Evolutionary conservation across 257 asterid genomes (phyloP).

Genomic region (Ajuga chamaepitys): DNA sequence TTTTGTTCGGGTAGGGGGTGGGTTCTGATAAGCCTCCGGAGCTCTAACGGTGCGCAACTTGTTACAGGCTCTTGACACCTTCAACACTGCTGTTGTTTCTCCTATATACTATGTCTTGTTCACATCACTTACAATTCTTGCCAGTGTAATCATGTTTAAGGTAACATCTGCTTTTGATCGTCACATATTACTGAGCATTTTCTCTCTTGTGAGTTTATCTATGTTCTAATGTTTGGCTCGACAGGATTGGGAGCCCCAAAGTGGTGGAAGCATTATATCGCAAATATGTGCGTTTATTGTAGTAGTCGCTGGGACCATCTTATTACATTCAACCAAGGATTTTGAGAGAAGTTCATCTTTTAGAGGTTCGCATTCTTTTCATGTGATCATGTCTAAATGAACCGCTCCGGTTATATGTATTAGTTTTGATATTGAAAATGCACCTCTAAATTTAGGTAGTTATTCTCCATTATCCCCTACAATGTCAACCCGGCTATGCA

Average conservation of each 20-base stretch:
- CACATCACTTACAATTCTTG: constrained; percentile 75
- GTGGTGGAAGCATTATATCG: constrained; percentile 56
- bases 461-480: constrained; percentile 66
- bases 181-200: not conserved
- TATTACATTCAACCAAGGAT: constrained; percentile 68
- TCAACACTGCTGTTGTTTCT: constrained; percentile 91
- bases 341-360: constrained; percentile 55
- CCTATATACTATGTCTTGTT: constrained; percentile 89
- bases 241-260: constrained; percentile 87
- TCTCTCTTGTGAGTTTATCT: not conserved
- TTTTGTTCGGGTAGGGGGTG: not conserved
- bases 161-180: constrained; percentile 23
- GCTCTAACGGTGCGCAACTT: constrained; percentile 13
- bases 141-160: constrained; percentile 85
- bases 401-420: not conserved
- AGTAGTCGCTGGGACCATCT: constrained; percentile 73
- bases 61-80: constrained; percentile 87
- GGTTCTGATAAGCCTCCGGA: not conserved
- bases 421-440: not conserved
- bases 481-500: constrained; percentile 44
- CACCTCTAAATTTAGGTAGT: constrained; percentile 29
- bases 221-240: not conserved
- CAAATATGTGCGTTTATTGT: constrained; percentile 69
- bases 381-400: not conserved
- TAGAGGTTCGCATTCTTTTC: constrained; percentile 36